phyloP scores from a whole-genome alignment of 805 yeast genomes.

The Metschnikowia lunata region DNA sequence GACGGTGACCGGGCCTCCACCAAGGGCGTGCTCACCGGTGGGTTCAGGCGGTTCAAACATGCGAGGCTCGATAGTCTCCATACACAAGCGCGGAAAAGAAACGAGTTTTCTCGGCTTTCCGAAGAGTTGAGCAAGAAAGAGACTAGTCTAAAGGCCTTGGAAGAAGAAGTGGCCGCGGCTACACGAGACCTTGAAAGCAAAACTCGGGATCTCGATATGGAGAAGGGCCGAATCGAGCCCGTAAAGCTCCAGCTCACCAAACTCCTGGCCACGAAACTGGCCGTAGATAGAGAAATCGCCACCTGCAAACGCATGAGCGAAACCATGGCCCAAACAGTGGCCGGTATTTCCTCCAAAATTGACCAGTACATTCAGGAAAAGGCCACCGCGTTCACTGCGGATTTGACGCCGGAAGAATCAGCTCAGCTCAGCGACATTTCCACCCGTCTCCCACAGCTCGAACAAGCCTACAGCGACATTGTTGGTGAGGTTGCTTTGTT shows the following conservation, averaged over 20 bases:
- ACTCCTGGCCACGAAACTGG: constrained; percentile 36
- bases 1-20: constrained; percentile 90
- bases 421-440: constrained; percentile 34
- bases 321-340: constrained; percentile 18
- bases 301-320: constrained; percentile 31
- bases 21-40: constrained; percentile 84
- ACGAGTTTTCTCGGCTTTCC: constrained; percentile 31
- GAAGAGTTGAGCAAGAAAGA: constrained; percentile 37
- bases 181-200: constrained; percentile 41
- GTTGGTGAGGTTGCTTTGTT: constrained; percentile 38
- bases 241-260: constrained; percentile 40
- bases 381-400: constrained; percentile 48
- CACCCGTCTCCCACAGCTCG: constrained; percentile 32
- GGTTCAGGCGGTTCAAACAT: constrained; percentile 63
- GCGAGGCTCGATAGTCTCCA: constrained; percentile 72
- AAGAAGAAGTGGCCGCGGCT: constrained; percentile 47
- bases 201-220: constrained; percentile 40
- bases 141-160: constrained; percentile 38
- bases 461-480: constrained; percentile 37
- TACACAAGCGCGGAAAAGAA: constrained; percentile 47
- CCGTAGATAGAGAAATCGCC: constrained; percentile 41
- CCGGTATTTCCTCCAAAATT: constrained; percentile 28
- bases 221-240: constrained; percentile 41
- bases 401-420: constrained; percentile 49
- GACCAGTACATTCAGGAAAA: constrained; percentile 47